Conservation (phyloP, 2,329 filamentous ascomycete genomes). For the Fusarium robinianum region DNA sequence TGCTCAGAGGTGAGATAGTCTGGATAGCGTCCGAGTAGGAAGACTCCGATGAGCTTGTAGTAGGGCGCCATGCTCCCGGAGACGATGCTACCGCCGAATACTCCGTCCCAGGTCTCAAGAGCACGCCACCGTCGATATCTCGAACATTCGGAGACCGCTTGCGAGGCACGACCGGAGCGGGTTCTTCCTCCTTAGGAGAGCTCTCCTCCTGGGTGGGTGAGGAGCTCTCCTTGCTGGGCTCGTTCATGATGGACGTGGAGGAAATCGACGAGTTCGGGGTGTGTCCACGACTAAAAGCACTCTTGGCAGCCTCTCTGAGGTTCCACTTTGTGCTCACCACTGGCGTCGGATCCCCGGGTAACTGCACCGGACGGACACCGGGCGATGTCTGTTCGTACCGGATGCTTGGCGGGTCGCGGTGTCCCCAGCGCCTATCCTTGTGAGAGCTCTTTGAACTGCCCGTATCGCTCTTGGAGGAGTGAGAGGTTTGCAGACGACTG, state of each 20-base stretch:
- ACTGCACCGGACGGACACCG: conserved; percentile 28
- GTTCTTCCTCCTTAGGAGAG: conserved; percentile 19
- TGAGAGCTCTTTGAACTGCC: conserved; percentile 5
- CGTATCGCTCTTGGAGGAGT: conserved; percentile 17
- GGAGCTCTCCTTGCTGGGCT: conserved; percentile 1
- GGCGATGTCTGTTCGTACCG: conserved; percentile 36
- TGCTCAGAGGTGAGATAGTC: conserved; percentile 43
- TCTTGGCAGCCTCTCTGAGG: conserved; percentile 43
- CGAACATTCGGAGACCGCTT: too few species aligned
- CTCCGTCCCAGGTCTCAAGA: too few species aligned
- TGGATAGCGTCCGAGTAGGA: conserved; percentile 47
- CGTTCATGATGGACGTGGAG: conserved; percentile 18
- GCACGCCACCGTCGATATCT: too few species aligned
- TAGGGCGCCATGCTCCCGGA: conserved; percentile 18
- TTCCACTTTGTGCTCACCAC: conserved; percentile 37
- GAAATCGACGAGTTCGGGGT: conserved; percentile 19
- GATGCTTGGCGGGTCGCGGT: conserved; percentile 34
- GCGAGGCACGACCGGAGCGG: too few species aligned
- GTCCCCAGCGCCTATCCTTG: conserved; percentile 18
- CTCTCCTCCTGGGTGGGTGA: conserved; percentile 4
- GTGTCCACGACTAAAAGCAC: conserved; percentile 37
- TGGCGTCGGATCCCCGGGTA: conserved; percentile 23
- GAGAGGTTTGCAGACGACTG: conserved; percentile 16
- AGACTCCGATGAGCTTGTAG: conserved; percentile 43
- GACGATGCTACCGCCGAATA: conserved; percentile 8